Percentiles rank a stretch among this genome's conserved stretches.
Evolutionary conservation across 129 eudicot species (phyloP).

Genomic region (Artemisia argyi): DNA sequence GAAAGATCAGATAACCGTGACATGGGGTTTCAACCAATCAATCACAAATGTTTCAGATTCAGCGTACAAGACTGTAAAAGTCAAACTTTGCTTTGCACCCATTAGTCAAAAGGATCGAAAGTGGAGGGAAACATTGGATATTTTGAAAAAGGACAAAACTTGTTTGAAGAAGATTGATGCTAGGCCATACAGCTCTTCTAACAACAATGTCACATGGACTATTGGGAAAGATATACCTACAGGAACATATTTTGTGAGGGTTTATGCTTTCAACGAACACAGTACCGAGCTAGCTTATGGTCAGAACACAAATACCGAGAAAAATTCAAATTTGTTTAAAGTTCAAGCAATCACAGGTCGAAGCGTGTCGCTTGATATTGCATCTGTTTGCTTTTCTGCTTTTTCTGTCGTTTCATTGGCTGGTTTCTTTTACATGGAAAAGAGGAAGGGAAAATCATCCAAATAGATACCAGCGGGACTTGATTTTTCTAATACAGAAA

Average conservation of each 20-base stretch:
- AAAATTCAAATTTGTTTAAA: slow-evolving; percentile 40
- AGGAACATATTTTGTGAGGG: slow-evolving; percentile 64
- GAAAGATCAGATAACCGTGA: slow-evolving; percentile 44
- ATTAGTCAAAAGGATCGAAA: slow-evolving; percentile 65
- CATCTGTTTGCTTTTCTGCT: slow-evolving; percentile 59
- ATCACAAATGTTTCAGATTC: slow-evolving; percentile 39
- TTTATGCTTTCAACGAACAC: slow-evolving; percentile 36
- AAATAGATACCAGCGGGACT: background rate
- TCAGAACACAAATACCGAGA: slow-evolving; percentile 47
- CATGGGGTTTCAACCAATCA: slow-evolving; percentile 50
- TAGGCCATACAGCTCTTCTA: slow-evolving; percentile 42
- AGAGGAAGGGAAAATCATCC: slow-evolving; percentile 44
- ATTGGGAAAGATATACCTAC: slow-evolving; percentile 51
- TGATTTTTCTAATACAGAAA: background rate
- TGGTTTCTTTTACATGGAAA: slow-evolving; percentile 69
- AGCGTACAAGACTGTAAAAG: slow-evolving; percentile 53
- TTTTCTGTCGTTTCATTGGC: slow-evolving; percentile 55
- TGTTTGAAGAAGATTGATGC: slow-evolving; percentile 48
- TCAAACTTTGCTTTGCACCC: slow-evolving; percentile 66
- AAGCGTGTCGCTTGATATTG: slow-evolving; percentile 53
- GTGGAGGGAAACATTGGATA: slow-evolving; percentile 58
- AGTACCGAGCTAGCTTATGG: slow-evolving; percentile 49
- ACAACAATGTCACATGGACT: slow-evolving; percentile 45
- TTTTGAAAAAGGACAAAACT: slow-evolving; percentile 61
- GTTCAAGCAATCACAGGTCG: slow-evolving; percentile 62